Evolutionary conservation across 805 yeast genomes (phyloP), one percentile per base, ranked within the genome.

Genomic region (Debaryomyces tyrocola): DNA sequence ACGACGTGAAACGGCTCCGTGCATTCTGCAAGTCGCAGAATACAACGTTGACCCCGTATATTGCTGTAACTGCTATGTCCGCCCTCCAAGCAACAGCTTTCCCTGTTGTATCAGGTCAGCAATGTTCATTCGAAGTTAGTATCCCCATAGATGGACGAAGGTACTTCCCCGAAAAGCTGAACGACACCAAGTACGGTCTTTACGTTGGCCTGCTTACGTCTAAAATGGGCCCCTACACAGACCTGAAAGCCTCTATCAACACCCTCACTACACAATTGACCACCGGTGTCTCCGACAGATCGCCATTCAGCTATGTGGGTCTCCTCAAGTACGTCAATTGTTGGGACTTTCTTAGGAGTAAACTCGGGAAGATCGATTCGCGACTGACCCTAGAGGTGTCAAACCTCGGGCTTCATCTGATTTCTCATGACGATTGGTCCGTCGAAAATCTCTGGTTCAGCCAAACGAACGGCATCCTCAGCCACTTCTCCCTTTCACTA

Each of bases 21-120:
- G n/a, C 24, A 10, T 53, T 38, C 39, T 59, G 57, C 27, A 53
- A 50, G 28, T 33, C 33, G 28, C 50, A 56, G 24, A 44, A 43
- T 2, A 20, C 52, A 9, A 59, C 64, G 4, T 41, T 63, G 27
- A 63, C 64, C 2, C 58, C 66, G 5, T 55, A 41, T 39, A 37
- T 59, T 4, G 38, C 53, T 3, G 43, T 52, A 1, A 38, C 55
- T 18, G 58, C 55, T 8, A 20, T 50, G 34, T 47, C 49, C 5
- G 41, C 54, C 6, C 43, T 59, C 10, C 55, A 56, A 45, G 54
- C 57, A n/a, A 48, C 52, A 0, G 37, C 59, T 7, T 46, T 57
- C 24, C 48, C 52, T 2, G 12, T 11, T 8, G 20, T 29, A 7
- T 4, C 17, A 12, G 7, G 4, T 12, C 2, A 20, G 29, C 27